These are phyloP conservation scores for Verticillium zaregamsianum DNA, from an alignment of 2,329 filamentous ascomycete species.

Conservation along the genomic window DNA sequence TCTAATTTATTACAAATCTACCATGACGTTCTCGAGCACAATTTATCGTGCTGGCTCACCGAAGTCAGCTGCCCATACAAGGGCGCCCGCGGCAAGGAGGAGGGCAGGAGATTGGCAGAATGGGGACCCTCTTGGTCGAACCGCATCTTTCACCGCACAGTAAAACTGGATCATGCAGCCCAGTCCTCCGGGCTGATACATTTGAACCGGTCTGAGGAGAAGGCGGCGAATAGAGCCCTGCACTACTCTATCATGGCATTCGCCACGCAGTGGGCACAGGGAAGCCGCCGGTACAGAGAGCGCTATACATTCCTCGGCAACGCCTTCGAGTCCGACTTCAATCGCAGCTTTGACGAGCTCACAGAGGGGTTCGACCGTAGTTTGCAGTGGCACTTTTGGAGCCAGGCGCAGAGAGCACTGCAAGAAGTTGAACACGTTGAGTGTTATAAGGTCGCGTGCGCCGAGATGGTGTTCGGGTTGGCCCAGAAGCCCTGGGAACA, in stretches of 20 bases:
- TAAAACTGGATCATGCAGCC: constrained; percentile 41
- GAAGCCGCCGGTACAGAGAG: constrained; percentile 21
- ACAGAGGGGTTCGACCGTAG: constrained; percentile 30
- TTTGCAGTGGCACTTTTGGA: constrained; percentile 32
- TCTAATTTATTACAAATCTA: constrained; percentile 44
- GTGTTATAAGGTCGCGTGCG: constrained; percentile 31
- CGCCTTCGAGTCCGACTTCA: not conserved
- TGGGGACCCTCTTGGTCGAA: constrained; percentile 40
- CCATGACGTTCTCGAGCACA: constrained; percentile 50
- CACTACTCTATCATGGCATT: constrained; percentile 48
- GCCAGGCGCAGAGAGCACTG: constrained; percentile 29
- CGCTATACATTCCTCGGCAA: constrained; percentile 3
- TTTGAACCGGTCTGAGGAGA: constrained; percentile 35
- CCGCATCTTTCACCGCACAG: constrained; percentile 44
- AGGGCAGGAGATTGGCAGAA: constrained; percentile 17
- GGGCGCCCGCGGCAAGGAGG: constrained; percentile 17
- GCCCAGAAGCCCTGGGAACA: constrained; percentile 26
- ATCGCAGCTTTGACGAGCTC: constrained; percentile 3
- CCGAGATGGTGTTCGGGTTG: constrained; percentile 32
- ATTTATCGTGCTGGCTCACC: constrained; percentile 49
- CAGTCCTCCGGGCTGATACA: constrained; percentile 32
- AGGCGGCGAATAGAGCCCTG: constrained; percentile 39
- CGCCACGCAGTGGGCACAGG: constrained; percentile 46
- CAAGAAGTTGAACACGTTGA: constrained; percentile 29
- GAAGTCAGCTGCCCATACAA: constrained; percentile 48